Conservation (phyloP, 306 rosid species). For the Quercus cerris region DNA sequence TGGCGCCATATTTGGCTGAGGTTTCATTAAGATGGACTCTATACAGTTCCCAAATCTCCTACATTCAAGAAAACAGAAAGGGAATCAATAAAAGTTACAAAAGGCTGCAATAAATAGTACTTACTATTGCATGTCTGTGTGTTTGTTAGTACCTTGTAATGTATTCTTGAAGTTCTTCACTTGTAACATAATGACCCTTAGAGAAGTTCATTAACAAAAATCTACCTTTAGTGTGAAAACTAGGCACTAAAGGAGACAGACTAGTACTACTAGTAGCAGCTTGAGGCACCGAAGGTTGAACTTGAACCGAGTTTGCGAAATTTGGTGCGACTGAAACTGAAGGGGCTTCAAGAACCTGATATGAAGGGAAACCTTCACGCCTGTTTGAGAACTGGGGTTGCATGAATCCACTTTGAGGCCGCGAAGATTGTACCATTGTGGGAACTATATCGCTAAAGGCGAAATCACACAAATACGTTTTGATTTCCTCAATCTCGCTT, state of each 20-base stretch:
- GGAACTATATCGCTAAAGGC: slow-evolving; percentile 3
- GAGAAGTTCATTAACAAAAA: slow-evolving; percentile 10
- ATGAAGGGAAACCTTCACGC: background rate
- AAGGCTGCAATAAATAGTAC: too few species aligned
- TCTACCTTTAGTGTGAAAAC: background rate
- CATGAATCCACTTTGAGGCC: too few species aligned
- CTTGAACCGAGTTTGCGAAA: background rate
- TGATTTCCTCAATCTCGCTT: background rate
- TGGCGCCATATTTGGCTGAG: background rate
- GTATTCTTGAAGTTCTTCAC: slow-evolving; percentile 1
- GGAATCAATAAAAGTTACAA: background rate
- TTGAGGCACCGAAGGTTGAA: background rate
- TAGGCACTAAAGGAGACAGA: too few species aligned
- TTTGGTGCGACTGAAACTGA: background rate
- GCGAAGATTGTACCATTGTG: background rate
- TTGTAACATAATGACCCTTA: background rate
- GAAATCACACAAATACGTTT: background rate
- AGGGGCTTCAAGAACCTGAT: background rate
- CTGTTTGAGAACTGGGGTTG: background rate
- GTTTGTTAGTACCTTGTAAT: background rate
- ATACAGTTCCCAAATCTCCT: slow-evolving; percentile 4
- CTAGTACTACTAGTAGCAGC: too few species aligned
- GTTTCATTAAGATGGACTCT: background rate
- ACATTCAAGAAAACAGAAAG: background rate
- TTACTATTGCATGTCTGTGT: background rate